Conservation (phyloP, 1,139 yeast genomes). For the Lodderomyces jiufengensis region DNA sequence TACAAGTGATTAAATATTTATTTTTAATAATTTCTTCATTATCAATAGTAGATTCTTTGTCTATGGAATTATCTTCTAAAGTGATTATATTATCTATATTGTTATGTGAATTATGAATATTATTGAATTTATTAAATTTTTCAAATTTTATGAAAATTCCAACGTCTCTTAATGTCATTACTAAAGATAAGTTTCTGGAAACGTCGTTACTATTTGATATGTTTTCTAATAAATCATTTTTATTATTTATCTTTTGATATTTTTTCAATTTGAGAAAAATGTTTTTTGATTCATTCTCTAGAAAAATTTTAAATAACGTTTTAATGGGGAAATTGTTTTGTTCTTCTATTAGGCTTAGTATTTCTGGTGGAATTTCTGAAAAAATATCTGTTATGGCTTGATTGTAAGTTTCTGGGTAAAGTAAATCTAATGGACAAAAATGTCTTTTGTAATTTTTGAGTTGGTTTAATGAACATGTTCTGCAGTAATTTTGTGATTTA, state of each 20-base stretch:
- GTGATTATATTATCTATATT: slow-evolving; percentile 30
- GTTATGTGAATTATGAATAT: slow-evolving; percentile 33
- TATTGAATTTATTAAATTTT: slow-evolving; percentile 27
- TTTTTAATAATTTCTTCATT: slow-evolving; percentile 1
- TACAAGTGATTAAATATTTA: slow-evolving; percentile 33
- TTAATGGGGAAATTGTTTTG: slow-evolving; percentile 27
- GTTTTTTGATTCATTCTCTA: slow-evolving; percentile 24
- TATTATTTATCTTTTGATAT: slow-evolving; percentile 34
- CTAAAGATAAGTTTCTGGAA: slow-evolving; percentile 38
- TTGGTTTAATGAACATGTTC: slow-evolving; percentile 45
- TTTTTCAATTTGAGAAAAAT: slow-evolving; percentile 37
- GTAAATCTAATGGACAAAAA: slow-evolving; percentile 44
- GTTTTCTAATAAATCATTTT: slow-evolving; percentile 33
- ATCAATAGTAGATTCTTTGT: not conserved
- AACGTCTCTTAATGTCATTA: slow-evolving; percentile 57
- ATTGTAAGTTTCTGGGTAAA: slow-evolving; percentile 31
- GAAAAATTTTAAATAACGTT: slow-evolving; percentile 25
- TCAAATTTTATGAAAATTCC: slow-evolving; percentile 47
- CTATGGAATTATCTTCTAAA: slow-evolving; percentile 16
- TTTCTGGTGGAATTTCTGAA: slow-evolving; percentile 22
- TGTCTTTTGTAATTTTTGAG: slow-evolving; percentile 32
- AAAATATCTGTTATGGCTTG: slow-evolving; percentile 36
- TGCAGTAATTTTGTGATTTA: slow-evolving; percentile 34
- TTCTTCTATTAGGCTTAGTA: slow-evolving; percentile 18
- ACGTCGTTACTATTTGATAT: slow-evolving; percentile 40